Evolutionary conservation across 495 filamentous ascomycete genomes (phyloP).

Genomic region (Daldinia loculata): DNA sequence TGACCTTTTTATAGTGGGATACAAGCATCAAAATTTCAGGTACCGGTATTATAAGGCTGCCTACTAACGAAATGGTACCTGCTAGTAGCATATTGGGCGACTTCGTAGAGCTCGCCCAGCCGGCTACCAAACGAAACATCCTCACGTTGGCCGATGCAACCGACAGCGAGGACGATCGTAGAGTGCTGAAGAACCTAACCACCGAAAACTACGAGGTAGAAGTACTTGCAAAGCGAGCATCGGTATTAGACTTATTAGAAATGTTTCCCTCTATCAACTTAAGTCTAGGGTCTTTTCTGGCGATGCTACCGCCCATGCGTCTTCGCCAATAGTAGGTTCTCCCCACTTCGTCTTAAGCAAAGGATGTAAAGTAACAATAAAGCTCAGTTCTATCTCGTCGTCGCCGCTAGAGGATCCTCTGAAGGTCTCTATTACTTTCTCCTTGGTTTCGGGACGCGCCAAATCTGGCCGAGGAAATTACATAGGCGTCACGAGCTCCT

Average conservation of each 20-base stretch:
- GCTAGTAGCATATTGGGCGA: slow-evolving; percentile 65
- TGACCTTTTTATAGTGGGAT: slow-evolving; percentile 14
- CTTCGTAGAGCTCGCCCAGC: slow-evolving; percentile 72
- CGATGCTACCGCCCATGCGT: slow-evolving; percentile 70
- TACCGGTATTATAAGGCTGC: slow-evolving; percentile 59
- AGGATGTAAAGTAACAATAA: slow-evolving; percentile 1
- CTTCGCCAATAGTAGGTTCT: slow-evolving; percentile 65
- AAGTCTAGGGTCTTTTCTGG: slow-evolving; percentile 64
- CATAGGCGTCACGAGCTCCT: slow-evolving; percentile 62
- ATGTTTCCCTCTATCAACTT: slow-evolving; percentile 55
- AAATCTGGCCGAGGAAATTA: slow-evolving; percentile 48
- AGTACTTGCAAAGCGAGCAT: slow-evolving; percentile 58
- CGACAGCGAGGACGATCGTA: slow-evolving; percentile 23
- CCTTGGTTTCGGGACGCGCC: slow-evolving; percentile 55
- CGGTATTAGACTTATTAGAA: slow-evolving; percentile 68
- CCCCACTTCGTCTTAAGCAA: slow-evolving; percentile 45
- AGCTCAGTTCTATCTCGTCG: slow-evolving; percentile 60
- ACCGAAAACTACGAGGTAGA: slow-evolving; percentile 35
- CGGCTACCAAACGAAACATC: slow-evolving; percentile 58
- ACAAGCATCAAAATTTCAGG: slow-evolving; percentile 31
- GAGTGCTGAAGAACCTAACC: slow-evolving; percentile 23
- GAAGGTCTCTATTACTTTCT: slow-evolving; percentile 66
- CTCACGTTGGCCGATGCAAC: slow-evolving; percentile 37
- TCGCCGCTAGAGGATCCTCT: slow-evolving; percentile 58
- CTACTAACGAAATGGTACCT: slow-evolving; percentile 61